These are phyloP conservation scores for Dioszegia aurantiaca DNA, from an alignment of 768 basidiomycete genomes.

Conservation along the genomic window DNA sequence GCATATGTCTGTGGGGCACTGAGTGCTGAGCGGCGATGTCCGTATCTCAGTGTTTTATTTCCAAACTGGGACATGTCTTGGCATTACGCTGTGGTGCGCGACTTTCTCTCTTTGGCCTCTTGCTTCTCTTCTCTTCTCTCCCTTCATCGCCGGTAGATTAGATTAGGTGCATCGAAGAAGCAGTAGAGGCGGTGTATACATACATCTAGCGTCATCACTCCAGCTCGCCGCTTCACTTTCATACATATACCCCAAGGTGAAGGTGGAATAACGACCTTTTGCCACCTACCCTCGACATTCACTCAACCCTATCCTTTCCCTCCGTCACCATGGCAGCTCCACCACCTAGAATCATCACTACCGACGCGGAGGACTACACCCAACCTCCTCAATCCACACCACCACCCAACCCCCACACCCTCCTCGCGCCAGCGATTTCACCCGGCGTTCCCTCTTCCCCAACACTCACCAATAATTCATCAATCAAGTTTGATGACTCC, in stretches of 20 bases:
- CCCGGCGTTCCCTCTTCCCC: slow-evolving; percentile 16
- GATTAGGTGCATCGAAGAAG: background rate
- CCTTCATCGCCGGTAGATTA: too few species aligned
- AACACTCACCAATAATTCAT: slow-evolving; percentile 4
- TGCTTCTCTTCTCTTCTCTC: background rate
- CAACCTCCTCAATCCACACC: slow-evolving; percentile 3
- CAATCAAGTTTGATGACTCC: slow-evolving; percentile 9
- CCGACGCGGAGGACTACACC: slow-evolving; percentile 29
- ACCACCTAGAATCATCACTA: slow-evolving; percentile 46
- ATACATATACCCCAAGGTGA: background rate
- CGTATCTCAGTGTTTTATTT: background rate
- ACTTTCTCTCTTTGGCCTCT: background rate
- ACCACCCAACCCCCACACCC: slow-evolving; percentile 6
- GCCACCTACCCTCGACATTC: slow-evolving; percentile 2
- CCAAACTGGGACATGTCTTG: slow-evolving; percentile 8
- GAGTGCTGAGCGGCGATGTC: background rate
- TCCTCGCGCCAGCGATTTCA: slow-evolving; percentile 15
- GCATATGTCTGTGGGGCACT: too few species aligned
- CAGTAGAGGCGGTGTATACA: slow-evolving; percentile 5
- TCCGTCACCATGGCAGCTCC: slow-evolving; percentile 9
- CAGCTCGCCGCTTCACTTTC: background rate
- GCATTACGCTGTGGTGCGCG: slow-evolving; percentile 11
- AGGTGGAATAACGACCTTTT: background rate
- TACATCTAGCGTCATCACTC: too few species aligned
- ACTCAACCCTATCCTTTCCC: background rate